Conservation (phyloP, 2,329 filamentous ascomycete species). For the Xylogone sp. region DNA sequence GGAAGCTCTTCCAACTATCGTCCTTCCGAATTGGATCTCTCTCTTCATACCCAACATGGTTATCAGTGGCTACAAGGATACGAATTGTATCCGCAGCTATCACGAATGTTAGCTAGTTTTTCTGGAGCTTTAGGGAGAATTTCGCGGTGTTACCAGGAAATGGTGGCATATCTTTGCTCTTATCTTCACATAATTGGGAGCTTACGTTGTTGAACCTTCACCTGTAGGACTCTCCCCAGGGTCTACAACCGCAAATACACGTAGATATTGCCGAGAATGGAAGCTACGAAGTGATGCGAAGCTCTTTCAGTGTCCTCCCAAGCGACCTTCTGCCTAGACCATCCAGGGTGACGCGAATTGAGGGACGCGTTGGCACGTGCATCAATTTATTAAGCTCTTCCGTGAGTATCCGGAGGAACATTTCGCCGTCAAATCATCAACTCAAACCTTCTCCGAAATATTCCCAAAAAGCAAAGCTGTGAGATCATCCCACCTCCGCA, state of each 20-base stretch:
- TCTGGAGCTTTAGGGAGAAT: neutral
- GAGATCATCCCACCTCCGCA: neutral
- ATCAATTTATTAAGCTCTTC: too few species aligned
- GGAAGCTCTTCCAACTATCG: slow-evolving; percentile 94
- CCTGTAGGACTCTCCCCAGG: too few species aligned
- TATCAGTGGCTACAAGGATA: slow-evolving; percentile 91
- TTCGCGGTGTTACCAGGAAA: slow-evolving; percentile 9
- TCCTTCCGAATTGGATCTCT: slow-evolving; percentile 91
- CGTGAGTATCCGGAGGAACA: neutral
- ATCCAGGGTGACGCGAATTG: neutral
- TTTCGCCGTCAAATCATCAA: neutral
- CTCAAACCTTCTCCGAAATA: neutral
- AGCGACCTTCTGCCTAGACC: slow-evolving; percentile 2
- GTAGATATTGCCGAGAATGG: too few species aligned
- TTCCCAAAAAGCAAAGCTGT: neutral
- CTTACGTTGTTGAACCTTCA: neutral
- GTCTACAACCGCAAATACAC: neutral
- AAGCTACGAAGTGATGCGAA: neutral
- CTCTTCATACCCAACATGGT: slow-evolving; percentile 96
- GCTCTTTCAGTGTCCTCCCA: neutral
- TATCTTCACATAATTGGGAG: neutral
- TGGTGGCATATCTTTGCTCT: slow-evolving; percentile 16
- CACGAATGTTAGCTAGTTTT: slow-evolving; percentile 4
- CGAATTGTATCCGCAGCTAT: slow-evolving; percentile 75
- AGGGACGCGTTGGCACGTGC: neutral